Conservation (phyloP, 805 yeast species). For the Yarrowia deformans region DNA sequence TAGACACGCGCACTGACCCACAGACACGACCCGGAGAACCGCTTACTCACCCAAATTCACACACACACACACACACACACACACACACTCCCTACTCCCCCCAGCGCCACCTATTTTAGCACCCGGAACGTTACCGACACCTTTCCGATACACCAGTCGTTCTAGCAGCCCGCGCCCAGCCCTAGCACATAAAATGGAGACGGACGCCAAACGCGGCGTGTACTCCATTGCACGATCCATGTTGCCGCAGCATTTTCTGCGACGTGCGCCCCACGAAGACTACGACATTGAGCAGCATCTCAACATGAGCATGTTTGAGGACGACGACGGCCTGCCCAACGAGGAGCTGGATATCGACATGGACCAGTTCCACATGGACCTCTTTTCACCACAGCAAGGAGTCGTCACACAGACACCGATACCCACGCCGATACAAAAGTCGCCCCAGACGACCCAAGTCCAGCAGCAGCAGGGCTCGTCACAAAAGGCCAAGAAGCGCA, state of each 20-base stretch:
- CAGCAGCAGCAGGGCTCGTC: too few relatives aligned
- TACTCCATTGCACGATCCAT: conserved; percentile 36
- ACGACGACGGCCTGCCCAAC: conserved; percentile 16
- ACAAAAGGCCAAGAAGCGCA: conserved; percentile 12
- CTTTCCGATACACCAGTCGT: background rate
- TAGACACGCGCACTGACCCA: too few relatives aligned
- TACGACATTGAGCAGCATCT: conserved; percentile 45
- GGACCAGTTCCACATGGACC: conserved; percentile 36
- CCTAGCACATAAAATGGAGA: conserved; percentile 13
- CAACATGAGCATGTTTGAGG: conserved; percentile 44
- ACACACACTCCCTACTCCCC: background rate
- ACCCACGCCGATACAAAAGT: background rate
- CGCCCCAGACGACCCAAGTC: too few relatives aligned
- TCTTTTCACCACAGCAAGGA: conserved; percentile 31
- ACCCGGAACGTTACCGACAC: conserved; percentile 11
- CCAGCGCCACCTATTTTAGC: conserved; percentile 7
- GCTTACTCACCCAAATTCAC: too few relatives aligned
- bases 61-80: background rate
- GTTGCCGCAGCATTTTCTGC: conserved; percentile 35
- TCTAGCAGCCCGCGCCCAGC: background rate
- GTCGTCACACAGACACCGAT: background rate
- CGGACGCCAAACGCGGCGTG: conserved; percentile 23
- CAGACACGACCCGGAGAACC: background rate
- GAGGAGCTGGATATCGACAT: conserved; percentile 33
- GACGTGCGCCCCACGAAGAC: conserved; percentile 38